Conservation (phyloP, 495 filamentous ascomycete species). For the Penicillium dipodomyicola region DNA sequence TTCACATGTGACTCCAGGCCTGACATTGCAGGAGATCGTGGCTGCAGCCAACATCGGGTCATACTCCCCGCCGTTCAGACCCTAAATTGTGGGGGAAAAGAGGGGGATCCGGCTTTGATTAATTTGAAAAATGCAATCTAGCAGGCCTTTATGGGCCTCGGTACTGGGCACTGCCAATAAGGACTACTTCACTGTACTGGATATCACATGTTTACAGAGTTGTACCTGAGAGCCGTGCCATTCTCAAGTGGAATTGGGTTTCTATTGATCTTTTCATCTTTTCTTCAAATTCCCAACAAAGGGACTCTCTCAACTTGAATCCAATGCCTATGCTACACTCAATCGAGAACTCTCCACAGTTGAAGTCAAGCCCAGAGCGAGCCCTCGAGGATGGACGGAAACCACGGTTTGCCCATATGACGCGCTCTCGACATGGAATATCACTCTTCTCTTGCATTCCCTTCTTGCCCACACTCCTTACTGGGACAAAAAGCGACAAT, state of each 20-base stretch:
- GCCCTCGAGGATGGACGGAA: slow-evolving; percentile 3
- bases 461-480: slow-evolving; percentile 1
- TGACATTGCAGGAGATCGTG: not conserved
- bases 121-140: not conserved
- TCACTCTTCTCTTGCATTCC: slow-evolving; percentile 4
- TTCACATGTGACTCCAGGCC: not conserved
- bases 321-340: slow-evolving; percentile 3
- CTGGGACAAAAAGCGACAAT: slow-evolving; percentile 21
- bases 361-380: slow-evolving; percentile 1
- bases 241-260: not conserved
- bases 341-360: not conserved
- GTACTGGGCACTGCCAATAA: not conserved
- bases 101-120: not conserved
- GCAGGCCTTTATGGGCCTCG: not conserved
- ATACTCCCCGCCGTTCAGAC: not conserved
- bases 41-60: not conserved
- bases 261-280: not conserved
- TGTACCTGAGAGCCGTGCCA: slow-evolving; percentile 1
- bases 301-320: not conserved
- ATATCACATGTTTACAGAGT: not conserved
- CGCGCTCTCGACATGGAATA: slow-evolving; percentile 1
- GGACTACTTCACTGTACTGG: not conserved
- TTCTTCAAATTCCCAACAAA: slow-evolving; percentile 1
- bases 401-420: not conserved
- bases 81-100: not conserved